Evolutionary conservation across 2,329 filamentous ascomycete genomes (phyloP).

Genomic region (Claviceps sp.): DNA sequence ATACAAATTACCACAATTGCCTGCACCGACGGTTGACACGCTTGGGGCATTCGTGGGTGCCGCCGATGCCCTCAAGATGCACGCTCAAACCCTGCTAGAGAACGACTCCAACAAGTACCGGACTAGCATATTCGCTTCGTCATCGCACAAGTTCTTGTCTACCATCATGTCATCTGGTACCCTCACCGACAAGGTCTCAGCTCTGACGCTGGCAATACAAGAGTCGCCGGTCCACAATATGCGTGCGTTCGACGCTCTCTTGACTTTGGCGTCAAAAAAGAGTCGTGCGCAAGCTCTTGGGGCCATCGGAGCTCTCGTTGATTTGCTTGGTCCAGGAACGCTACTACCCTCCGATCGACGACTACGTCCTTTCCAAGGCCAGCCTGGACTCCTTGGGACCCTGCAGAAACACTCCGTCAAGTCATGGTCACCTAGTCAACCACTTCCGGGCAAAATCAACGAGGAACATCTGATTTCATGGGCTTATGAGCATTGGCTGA

Average conservation of each 20-base stretch:
- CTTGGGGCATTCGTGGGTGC: constrained; percentile 27
- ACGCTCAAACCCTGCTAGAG: constrained; percentile 64
- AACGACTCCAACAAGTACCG: constrained; percentile 65
- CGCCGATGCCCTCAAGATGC: constrained; percentile 44
- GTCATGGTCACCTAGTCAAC: constrained; percentile 54
- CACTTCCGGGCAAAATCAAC: constrained; percentile 60
- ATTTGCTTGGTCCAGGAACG: constrained; percentile 81
- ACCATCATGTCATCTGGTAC: constrained; percentile 96
- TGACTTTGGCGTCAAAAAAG: constrained; percentile 78
- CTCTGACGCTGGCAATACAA: constrained; percentile 83
- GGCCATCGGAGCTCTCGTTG: constrained; percentile 84
- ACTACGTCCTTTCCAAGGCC: constrained; percentile 63
- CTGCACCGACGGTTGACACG: constrained; percentile 31
- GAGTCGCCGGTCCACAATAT: constrained; percentile 91
- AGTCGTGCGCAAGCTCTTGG: constrained; percentile 86
- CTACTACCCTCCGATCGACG: constrained; percentile 74
- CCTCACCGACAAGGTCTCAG: constrained; percentile 91
- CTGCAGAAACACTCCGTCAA: constrained; percentile 47
- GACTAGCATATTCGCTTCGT: constrained; percentile 61
- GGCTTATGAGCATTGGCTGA: constrained; percentile 92
- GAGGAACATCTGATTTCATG: constrained; percentile 71
- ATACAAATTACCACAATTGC: constrained; percentile 28
- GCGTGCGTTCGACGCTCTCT: constrained; percentile 74
- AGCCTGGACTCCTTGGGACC: constrained; percentile 61
- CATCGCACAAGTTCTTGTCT: constrained; percentile 89